Evolutionary conservation across 2,329 filamentous ascomycete species (phyloP).

Genomic region (Calonectria fujianensis): DNA sequence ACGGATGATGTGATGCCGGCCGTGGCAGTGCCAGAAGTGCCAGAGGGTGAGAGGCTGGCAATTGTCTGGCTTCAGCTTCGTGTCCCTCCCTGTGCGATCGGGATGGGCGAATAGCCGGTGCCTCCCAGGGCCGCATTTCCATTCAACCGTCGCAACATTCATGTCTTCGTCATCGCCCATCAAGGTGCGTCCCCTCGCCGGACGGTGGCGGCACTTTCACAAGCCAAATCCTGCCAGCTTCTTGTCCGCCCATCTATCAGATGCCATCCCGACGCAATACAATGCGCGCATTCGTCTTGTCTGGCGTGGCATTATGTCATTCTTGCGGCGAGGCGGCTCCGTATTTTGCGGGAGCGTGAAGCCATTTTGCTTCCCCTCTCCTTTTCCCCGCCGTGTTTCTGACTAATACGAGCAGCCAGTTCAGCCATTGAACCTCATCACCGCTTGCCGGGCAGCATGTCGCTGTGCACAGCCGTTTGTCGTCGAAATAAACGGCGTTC

Average conservation of each 20-base stretch:
- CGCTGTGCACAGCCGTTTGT: neutral
- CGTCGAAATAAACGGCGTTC: conserved; percentile 26
- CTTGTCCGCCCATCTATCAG: neutral
- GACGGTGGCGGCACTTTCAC: conserved; percentile 1
- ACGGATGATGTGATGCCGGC: conserved; percentile 10
- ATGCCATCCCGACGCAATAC: conserved; percentile 12
- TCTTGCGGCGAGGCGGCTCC: neutral
- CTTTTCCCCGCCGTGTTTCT: conserved; percentile 18
- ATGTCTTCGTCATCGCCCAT: conserved; percentile 6
- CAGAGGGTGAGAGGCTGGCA: neutral
- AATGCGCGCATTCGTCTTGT: neutral
- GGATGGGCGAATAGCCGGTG: neutral
- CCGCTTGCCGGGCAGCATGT: neutral
- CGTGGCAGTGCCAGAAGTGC: neutral
- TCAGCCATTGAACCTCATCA: conserved; percentile 20
- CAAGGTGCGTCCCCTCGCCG: neutral
- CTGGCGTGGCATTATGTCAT: conserved; percentile 6
- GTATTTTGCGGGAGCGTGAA: conserved; percentile 10
- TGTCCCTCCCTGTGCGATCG: neutral
- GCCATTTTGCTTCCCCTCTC: conserved; percentile 19
- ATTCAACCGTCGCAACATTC: conserved; percentile 2
- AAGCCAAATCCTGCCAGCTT: neutral
- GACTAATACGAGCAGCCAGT: conserved; percentile 8
- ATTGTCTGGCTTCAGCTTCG: neutral
- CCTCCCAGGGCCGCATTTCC: neutral